These are phyloP conservation scores for Ajuga reptans DNA, from an alignment of 305 asterid genomes.

Conservation along the genomic window DNA sequence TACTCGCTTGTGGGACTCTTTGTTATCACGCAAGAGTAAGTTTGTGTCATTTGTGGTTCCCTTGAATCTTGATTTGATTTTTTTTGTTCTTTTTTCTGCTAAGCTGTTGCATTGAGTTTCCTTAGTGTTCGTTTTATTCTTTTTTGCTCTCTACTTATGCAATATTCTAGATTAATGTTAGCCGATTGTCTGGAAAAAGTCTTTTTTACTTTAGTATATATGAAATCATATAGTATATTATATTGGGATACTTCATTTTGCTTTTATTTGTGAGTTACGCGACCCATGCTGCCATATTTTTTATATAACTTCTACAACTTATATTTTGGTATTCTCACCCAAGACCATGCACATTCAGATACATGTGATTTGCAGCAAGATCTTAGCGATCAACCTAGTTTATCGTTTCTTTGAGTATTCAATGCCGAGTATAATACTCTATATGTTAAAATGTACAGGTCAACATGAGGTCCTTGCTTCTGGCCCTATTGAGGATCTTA, in stretches of 20 bases:
- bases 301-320: neutral
- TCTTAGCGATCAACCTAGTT: constrained; percentile 2
- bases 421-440: constrained; percentile 13
- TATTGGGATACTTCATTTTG: constrained; percentile 6
- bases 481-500: constrained; percentile 99
- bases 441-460: constrained; percentile 36
- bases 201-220: neutral
- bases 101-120: constrained; percentile 7
- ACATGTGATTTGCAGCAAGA: constrained; percentile 12
- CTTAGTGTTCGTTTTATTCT: neutral
- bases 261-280: constrained; percentile 16
- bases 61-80: constrained; percentile 1
- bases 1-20: constrained; percentile 95
- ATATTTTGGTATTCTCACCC: neutral
- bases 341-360: neutral
- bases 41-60: constrained; percentile 18
- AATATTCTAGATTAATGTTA: neutral
- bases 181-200: neutral
- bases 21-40: constrained; percentile 93
- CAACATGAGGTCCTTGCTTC: constrained; percentile 98
- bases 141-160: neutral
- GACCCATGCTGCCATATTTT: constrained; percentile 1
- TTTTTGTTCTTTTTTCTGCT: neutral
- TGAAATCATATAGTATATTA: neutral
- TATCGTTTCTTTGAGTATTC: neutral